Evolutionary conservation across 1,139 yeast species (phyloP).

Genomic region (Candida frijolesensis): DNA sequence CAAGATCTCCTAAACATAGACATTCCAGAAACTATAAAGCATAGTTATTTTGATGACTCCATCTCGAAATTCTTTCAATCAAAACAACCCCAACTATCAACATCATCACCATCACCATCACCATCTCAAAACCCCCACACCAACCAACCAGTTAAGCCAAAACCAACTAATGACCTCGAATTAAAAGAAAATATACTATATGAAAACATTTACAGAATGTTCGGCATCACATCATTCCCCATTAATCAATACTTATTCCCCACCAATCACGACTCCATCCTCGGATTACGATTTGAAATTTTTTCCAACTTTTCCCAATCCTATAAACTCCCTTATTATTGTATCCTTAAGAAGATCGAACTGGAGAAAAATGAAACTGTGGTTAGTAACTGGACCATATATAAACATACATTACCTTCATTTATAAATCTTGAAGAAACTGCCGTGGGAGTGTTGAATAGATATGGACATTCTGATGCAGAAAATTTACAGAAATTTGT

Average conservation of each 20-base stretch:
- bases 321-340: slow-evolving; percentile 40
- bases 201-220: slow-evolving; percentile 41
- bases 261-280: slow-evolving; percentile 22
- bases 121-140: too few species aligned
- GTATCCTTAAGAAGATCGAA: slow-evolving; percentile 30
- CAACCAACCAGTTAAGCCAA: neutral
- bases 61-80: slow-evolving; percentile 25
- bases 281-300: slow-evolving; percentile 44
- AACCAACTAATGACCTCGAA: slow-evolving; percentile 21
- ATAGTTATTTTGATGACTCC: slow-evolving; percentile 29
- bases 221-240: slow-evolving; percentile 47
- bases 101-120: neutral
- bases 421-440: slow-evolving; percentile 24
- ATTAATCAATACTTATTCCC: slow-evolving; percentile 29
- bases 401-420: slow-evolving; percentile 40
- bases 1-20: slow-evolving; percentile 14
- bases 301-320: slow-evolving; percentile 22
- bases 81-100: neutral
- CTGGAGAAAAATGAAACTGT: neutral
- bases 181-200: slow-evolving; percentile 34
- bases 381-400: slow-evolving; percentile 31
- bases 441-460: slow-evolving; percentile 7
- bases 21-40: slow-evolving; percentile 23
- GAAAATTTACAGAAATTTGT: slow-evolving; percentile 7
- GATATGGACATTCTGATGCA: neutral